phyloP scores from a whole-genome alignment of 352 stramenopile genomes.

The Thraustochytrium striatum region DNA sequence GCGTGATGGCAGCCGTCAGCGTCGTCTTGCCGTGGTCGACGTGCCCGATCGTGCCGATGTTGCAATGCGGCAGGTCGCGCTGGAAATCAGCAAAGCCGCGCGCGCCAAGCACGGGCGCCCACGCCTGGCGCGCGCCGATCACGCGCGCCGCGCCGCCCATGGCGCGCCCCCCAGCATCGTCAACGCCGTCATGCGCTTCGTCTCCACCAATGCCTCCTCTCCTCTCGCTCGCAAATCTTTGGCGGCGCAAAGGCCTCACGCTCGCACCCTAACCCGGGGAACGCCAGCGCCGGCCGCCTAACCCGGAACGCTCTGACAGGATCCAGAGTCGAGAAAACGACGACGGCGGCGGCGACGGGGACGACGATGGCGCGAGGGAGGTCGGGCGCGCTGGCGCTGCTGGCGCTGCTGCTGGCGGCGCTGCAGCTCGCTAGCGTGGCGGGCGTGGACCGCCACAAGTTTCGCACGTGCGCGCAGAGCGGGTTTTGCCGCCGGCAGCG shows the following conservation, averaged over 20 bases:
- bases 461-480: slow-evolving; percentile 94
- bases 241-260: too few relatives aligned
- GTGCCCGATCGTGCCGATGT: slow-evolving; percentile 96
- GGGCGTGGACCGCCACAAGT: slow-evolving; percentile 94
- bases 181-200: too few relatives aligned
- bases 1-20: slow-evolving; percentile 91
- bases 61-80: slow-evolving; percentile 88
- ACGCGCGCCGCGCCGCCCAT: not conserved
- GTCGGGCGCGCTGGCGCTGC: not conserved
- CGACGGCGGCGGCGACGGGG: too few relatives aligned
- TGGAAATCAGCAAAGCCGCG: slow-evolving; percentile 61
- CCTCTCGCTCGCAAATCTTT: too few relatives aligned
- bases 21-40: slow-evolving; percentile 96
- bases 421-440: slow-evolving; percentile 57
- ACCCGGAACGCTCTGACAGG: too few relatives aligned
- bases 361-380: not conserved
- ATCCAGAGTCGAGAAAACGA: too few relatives aligned
- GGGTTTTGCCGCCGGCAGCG: slow-evolving; percentile 90
- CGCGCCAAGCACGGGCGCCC: not conserved
- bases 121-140: not conserved
- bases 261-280: too few relatives aligned
- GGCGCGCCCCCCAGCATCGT: not conserved
- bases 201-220: too few relatives aligned
- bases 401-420: not conserved
- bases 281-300: too few relatives aligned